Base-by-base conservation (phyloP, 805 yeast genomes). In the Lipomyces sp. region DNA sequence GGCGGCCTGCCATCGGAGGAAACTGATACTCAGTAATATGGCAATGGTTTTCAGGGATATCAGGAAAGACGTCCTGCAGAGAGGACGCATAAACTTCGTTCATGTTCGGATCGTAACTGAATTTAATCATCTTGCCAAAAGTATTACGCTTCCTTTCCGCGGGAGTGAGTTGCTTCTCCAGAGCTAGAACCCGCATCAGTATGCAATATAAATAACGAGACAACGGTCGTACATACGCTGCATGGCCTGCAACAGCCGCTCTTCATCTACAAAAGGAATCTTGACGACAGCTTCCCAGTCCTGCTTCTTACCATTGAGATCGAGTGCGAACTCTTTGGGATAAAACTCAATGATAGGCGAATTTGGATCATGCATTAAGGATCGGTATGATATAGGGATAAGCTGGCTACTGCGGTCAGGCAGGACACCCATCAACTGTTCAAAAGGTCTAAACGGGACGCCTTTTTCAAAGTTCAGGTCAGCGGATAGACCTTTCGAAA, bases 221-320 rank as follows among this genome's bases (percentile, higher is more conserved):
- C 48, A n/a, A 42, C 7, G 7, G 7, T 6, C 3, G 48, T n/a
- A 42, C 48, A n/a, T 35, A 62, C 61, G 90, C 58, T 79, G 81
- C 84, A 95, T 85, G 1, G 94, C 94, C 2, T 82, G 86, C 39
- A 89, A 79, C 64, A 95, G 82, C 67, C 95, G 83, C 37, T 84
- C 78, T 74, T 90, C 92, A 71, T 95, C 98, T 57, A 95, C 98
- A 82, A 95, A 95, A 4, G 96, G 88, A 65, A 95, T 84, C 73
- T 91, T 84, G 5, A 95, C 97, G 64, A 95, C 97, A 10, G 98
- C 98, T 80, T 95, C 98, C 99, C 99, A 95, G 59, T 92, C 89
- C 1, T 95, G 96, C 63, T 92, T 90, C 77, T 95, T 95, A 55
- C 98, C 99, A 76, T 95, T 95, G 85, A 87, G 83, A 79, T 95